Conservation (phyloP, 768 basidiomycete genomes). For the Tulasnella sp. region DNA sequence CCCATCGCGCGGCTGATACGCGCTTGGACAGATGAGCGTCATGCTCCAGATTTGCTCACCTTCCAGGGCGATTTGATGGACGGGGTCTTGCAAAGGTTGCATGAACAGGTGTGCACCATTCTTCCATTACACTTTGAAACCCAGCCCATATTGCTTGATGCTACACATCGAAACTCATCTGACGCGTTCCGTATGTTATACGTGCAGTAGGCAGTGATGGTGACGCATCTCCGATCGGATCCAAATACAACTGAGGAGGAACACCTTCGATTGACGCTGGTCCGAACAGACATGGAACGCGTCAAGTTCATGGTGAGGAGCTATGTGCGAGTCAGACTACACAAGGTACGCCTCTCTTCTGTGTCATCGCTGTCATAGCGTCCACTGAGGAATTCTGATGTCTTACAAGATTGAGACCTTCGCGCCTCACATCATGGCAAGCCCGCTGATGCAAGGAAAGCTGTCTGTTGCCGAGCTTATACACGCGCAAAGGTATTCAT, state of each 20-base stretch:
- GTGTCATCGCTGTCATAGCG: background rate
- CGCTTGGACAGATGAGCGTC: conserved; percentile 79
- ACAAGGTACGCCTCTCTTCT: conserved; percentile 47
- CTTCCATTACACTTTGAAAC: background rate
- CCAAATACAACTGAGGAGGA: conserved; percentile 84
- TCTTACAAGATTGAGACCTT: conserved; percentile 86
- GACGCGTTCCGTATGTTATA: background rate
- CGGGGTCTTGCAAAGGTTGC: conserved; percentile 58
- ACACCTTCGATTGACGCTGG: conserved; percentile 84
- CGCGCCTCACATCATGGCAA: conserved; percentile 64
- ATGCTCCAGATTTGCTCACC: conserved; percentile 68
- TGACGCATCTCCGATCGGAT: conserved; percentile 60
- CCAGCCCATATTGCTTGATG: conserved; percentile 2
- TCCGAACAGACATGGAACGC: conserved; percentile 88
- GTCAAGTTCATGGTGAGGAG: conserved; percentile 87
- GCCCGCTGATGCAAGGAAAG: conserved; percentile 59
- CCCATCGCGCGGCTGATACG: conserved; percentile 59
- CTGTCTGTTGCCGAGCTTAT: conserved; percentile 75
- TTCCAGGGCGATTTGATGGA: conserved; percentile 59
- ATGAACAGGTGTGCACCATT: conserved; percentile 59
- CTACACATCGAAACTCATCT: background rate
- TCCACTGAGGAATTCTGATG: background rate
- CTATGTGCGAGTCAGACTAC: conserved; percentile 74
- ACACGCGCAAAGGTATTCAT: conserved; percentile 56
- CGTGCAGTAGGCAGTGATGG: conserved; percentile 55